Evolutionary conservation across 192 early-diverging fungal species (phyloP), one percentile per base, ranked within the genome.

Genomic region (Umbelopsis ramanniana): DNA sequence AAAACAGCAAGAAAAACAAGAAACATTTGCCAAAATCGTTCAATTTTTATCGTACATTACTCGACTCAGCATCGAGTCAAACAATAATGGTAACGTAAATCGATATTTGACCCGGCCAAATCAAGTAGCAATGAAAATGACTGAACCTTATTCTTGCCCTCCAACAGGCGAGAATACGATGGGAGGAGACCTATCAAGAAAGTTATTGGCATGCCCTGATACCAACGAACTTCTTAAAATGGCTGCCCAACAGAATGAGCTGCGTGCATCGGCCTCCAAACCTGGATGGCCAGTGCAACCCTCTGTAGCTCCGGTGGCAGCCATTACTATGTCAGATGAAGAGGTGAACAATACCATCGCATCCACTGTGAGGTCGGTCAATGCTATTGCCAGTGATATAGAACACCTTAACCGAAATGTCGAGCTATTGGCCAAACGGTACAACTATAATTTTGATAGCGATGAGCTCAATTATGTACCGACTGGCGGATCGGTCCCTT

Each of bases 1-100:
- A 46, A 83, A 90, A 23, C 91, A 95, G 76, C 89, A 89, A 53
- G 79, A 88, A 63, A 94, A 95, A 74, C 94, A 97, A 75, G 88
- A 88, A n/a, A 92, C 89, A 0, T 96, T 98, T 45, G 92, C 94
- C 82, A 96, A 95, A 78, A 97, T 98, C 53, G 70, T 98, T 66
- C 79, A 89, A 15, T 98, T 98, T 79, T 77, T 98, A 73, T 94
- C 95, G 7, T 38, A n/a, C 29, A 8, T 63, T 29, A 63, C 57
- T 19, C 26, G 57, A 12, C 29, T 29, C 35, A 63, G 33, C 14
- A 17, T 63, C 11, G 15, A 63, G 40, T 43, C 40, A 35, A 35
- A 22, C 11, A 63, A 38, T 7, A 19, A 14, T 37, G 57, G 57
- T 63, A 63, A 63, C 37, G 57, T 63, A n/a, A 17, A 15, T 29